Conservation (phyloP, 768 basidiomycete genomes). For the Infundibulicybe gibba region DNA sequence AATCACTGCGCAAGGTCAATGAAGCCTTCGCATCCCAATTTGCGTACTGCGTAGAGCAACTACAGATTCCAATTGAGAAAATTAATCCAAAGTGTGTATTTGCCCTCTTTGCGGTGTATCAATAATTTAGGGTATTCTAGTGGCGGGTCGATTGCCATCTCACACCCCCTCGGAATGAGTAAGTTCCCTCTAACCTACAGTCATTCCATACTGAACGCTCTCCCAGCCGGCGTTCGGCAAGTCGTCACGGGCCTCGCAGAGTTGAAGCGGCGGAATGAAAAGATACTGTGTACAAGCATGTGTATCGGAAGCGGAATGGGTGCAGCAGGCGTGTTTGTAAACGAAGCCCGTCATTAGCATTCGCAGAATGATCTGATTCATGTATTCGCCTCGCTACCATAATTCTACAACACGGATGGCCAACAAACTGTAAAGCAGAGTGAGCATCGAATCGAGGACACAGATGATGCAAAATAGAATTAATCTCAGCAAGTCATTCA, state of each 20-base stretch:
- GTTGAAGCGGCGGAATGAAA: constrained; percentile 62
- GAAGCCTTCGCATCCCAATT: constrained; percentile 94
- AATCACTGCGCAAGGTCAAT: constrained; percentile 53
- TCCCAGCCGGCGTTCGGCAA: constrained; percentile 77
- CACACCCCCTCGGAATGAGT: constrained; percentile 87
- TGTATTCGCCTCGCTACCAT: neutral
- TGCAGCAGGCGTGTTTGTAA: constrained; percentile 76
- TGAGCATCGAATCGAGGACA: neutral
- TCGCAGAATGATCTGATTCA: no score
- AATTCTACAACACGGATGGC: neutral
- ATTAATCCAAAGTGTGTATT: constrained; percentile 77
- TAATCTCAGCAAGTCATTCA: constrained; percentile 80
- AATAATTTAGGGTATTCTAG: constrained; percentile 29
- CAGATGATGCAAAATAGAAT: constrained; percentile 31
- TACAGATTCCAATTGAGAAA: constrained; percentile 71
- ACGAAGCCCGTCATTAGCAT: constrained; percentile 40
- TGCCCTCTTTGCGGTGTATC: constrained; percentile 3
- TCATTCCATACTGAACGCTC: neutral
- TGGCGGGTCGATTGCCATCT: constrained; percentile 82
- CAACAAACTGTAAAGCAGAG: neutral
- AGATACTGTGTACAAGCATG: constrained; percentile 77
- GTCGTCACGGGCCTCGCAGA: constrained; percentile 87
- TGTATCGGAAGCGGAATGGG: constrained; percentile 88
- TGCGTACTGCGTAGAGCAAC: constrained; percentile 84
- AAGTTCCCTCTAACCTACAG: constrained; percentile 20